Percentiles rank a stretch among this genome's conserved stretches.
phyloP scores from a whole-genome alignment of 2,329 filamentous ascomycete species.

The Colletotrichum lini region DNA sequence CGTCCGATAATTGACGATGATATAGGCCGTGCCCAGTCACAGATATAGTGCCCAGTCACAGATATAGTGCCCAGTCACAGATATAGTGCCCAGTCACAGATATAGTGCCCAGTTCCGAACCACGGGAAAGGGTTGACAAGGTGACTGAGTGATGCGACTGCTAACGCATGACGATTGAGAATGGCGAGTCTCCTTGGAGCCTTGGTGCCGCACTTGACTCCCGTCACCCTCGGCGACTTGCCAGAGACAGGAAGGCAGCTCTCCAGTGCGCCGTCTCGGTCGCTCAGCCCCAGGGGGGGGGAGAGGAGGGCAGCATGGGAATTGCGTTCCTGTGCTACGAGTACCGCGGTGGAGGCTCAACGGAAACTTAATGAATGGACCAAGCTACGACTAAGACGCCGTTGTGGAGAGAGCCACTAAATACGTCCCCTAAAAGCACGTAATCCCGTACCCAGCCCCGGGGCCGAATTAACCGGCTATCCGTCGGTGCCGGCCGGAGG shows the following conservation, averaged over 20 bases:
- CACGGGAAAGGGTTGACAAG: neutral
- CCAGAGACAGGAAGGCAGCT: neutral
- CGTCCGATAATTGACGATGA: conserved; percentile 9
- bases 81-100: conserved; percentile 35
- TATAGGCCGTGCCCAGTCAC: conserved; percentile 36
- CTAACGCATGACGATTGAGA: conserved; percentile 20
- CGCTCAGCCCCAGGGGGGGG: neutral
- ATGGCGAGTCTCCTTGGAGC: conserved; percentile 13
- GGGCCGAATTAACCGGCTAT: conserved; percentile 21
- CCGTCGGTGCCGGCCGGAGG: conserved; percentile 26
- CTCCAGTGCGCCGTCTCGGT: neutral
- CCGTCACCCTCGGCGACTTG: neutral
- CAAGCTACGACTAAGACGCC: too few relatives aligned
- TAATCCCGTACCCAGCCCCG: conserved; percentile 13
- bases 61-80: conserved; percentile 35
- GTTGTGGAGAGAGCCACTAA: conserved; percentile 16
- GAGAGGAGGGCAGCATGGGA: neutral
- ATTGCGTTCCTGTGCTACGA: neutral
- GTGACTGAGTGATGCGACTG: neutral
- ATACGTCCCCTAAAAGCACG: conserved; percentile 12
- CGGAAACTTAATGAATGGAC: neutral
- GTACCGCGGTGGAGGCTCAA: neutral
- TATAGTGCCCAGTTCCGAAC: conserved; percentile 34
- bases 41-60: conserved; percentile 37
- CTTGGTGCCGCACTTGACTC: conserved; percentile 10